phyloP scores from a whole-genome alignment of 2,329 filamentous ascomycete species.

The Penicillium sumatraense region DNA sequence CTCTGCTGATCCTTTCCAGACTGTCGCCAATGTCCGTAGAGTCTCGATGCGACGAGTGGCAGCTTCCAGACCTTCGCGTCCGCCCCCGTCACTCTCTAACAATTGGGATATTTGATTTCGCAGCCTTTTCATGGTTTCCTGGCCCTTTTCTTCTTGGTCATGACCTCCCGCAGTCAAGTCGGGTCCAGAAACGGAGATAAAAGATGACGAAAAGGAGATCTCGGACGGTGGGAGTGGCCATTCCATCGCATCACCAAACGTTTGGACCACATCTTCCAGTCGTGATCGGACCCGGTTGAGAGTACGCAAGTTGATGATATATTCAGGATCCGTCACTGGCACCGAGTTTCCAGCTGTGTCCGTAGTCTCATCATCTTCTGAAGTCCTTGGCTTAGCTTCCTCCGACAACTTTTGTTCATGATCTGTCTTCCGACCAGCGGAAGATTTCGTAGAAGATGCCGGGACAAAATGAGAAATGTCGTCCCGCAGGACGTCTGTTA shows the following conservation, averaged over 20 bases:
- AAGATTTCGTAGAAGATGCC: constrained; percentile 18
- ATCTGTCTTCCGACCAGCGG: constrained; percentile 11
- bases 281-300: constrained; percentile 79
- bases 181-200: constrained; percentile 87
- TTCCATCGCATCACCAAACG: constrained; percentile 93
- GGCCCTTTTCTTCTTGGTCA: constrained; percentile 83
- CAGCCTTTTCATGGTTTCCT: constrained; percentile 71
- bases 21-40: constrained; percentile 72
- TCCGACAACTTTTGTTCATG: constrained; percentile 4
- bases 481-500: constrained; percentile 72
- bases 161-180: constrained; percentile 69
- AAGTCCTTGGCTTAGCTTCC: constrained; percentile 6
- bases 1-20: constrained; percentile 96
- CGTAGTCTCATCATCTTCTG: constrained; percentile 5
- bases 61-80: constrained; percentile 67
- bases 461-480: constrained; percentile 77
- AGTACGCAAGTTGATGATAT: constrained; percentile 79
- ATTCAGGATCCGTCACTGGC: constrained; percentile 60
- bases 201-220: constrained; percentile 78
- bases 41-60: constrained; percentile 76
- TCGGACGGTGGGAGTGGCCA: constrained; percentile 91
- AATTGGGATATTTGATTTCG: constrained; percentile 72
- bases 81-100: constrained; percentile 63
- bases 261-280: constrained; percentile 87
- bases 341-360: constrained; percentile 4